These are phyloP conservation scores for Chloropicon primus DNA, from an alignment of 139 green algal genomes.

Conservation along the genomic window DNA sequence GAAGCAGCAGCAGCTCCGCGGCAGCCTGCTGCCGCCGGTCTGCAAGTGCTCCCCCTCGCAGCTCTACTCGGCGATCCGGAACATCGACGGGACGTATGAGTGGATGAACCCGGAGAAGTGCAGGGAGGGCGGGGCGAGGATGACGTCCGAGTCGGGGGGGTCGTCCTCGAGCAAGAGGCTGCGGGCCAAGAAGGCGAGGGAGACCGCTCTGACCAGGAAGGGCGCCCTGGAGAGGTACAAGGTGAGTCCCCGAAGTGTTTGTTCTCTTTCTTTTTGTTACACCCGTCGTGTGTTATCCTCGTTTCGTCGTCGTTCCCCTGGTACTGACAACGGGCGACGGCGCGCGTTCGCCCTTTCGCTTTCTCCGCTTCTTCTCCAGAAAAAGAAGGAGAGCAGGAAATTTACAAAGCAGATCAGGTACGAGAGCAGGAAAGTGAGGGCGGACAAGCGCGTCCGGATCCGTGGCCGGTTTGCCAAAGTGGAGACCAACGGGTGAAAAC, in stretches of 20 bases:
- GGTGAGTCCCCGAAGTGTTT: no score
- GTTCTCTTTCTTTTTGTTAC: no score
- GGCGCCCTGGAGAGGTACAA: not conserved
- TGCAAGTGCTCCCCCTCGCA: not conserved
- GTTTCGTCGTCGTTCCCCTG: no score
- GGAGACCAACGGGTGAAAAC: no score
- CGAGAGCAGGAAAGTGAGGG: slow-evolving; percentile 3
- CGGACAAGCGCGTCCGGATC: slow-evolving; percentile 7
- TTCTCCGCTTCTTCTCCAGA: no score
- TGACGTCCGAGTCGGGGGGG: not conserved
- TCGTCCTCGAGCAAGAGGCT: not conserved
- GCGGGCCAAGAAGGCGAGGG: not conserved
- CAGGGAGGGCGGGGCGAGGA: not conserved
- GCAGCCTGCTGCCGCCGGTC: not conserved
- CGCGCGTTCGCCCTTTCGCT: no score
- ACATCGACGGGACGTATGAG: not conserved
- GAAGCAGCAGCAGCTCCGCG: not conserved
- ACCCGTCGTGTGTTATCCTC: no score
- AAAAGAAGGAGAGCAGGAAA: slow-evolving; percentile 2
- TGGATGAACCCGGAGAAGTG: not conserved
- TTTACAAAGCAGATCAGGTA: slow-evolving; percentile 12
- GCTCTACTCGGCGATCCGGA: not conserved
- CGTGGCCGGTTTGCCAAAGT: slow-evolving; percentile 2
- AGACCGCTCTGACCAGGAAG: not conserved
- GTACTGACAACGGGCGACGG: no score